Percentiles rank a stretch among this genome's conserved stretches.
phyloP scores from a whole-genome alignment of 2,329 filamentous ascomycete genomes.

The Ophiostoma sp. region DNA sequence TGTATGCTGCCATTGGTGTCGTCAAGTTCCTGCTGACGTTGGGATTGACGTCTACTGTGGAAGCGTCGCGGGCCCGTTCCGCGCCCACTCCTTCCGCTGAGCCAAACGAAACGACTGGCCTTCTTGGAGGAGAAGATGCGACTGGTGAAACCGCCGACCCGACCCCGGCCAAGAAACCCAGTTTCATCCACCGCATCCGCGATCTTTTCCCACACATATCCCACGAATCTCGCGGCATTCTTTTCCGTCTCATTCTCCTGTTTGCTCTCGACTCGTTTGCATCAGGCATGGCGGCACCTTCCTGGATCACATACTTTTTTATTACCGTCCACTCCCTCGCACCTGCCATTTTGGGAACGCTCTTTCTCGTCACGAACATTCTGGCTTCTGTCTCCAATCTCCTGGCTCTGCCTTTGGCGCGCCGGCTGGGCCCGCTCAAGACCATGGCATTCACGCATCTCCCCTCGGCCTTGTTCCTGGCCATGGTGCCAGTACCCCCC shows the following conservation, averaged over 20 bases:
- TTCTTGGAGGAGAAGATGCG: background rate
- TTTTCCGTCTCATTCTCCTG: constrained; percentile 54
- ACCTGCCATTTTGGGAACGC: constrained; percentile 51
- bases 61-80: constrained; percentile 31
- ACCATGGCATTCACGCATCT: constrained; percentile 77
- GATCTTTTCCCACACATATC: constrained; percentile 59
- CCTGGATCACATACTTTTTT: constrained; percentile 62
- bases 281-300: constrained; percentile 50
- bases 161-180: background rate
- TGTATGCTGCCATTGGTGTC: constrained; percentile 57
- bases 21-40: constrained; percentile 57
- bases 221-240: constrained; percentile 51
- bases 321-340: constrained; percentile 49
- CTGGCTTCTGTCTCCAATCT: constrained; percentile 54
- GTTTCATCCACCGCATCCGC: background rate
- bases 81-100: background rate
- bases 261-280: constrained; percentile 48
- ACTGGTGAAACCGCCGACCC: background rate
- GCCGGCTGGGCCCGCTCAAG: constrained; percentile 51
- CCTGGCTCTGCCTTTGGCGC: constrained; percentile 55
- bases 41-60: constrained; percentile 44
- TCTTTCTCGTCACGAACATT: constrained; percentile 57
- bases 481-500: constrained; percentile 49
- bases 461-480: constrained; percentile 65
- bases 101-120: background rate